A percentile compares a stretch with the other conserved stretches of the same genome.
Conservation (phyloP, 768 basidiomycete genomes). For the Naganishia antarctica region DNA sequence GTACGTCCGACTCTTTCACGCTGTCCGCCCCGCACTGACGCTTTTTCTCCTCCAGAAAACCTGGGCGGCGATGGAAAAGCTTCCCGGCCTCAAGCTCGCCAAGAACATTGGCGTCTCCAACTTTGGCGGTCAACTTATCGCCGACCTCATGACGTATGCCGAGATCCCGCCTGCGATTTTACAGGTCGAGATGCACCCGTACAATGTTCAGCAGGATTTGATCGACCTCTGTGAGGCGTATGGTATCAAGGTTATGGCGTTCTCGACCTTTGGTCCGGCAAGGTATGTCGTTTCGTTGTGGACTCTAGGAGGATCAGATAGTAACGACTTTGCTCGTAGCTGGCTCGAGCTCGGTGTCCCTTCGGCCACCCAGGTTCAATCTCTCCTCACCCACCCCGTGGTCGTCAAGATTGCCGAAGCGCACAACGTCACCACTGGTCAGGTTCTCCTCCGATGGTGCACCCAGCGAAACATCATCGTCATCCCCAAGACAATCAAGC, state of each 20-base stretch:
- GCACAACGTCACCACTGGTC: constrained; percentile 51
- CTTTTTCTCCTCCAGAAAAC: constrained; percentile 57
- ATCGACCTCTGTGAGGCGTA: constrained; percentile 30
- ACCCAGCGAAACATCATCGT: constrained; percentile 69
- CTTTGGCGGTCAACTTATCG: constrained; percentile 64
- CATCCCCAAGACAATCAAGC: constrained; percentile 65
- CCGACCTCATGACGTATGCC: constrained; percentile 75
- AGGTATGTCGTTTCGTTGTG: constrained; percentile 18
- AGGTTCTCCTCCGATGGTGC: constrained; percentile 73
- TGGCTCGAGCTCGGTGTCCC: constrained; percentile 29
- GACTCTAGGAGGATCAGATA: background rate
- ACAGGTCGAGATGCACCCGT: constrained; percentile 61
- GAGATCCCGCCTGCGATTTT: constrained; percentile 59
- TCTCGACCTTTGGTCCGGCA: constrained; percentile 34
- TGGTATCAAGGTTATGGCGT: constrained; percentile 35
- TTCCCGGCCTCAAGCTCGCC: constrained; percentile 64
- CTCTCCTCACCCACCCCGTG: constrained; percentile 25
- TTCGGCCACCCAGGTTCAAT: constrained; percentile 23
- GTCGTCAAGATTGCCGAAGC: constrained; percentile 26
- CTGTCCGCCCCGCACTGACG: background rate
- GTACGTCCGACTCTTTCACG: background rate
- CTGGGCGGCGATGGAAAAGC: constrained; percentile 74
- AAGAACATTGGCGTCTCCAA: constrained; percentile 84
- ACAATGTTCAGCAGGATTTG: constrained; percentile 29
- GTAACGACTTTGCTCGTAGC: background rate